These are phyloP conservation scores for Penicillium capsulatum DNA, from an alignment of 2,329 filamentous ascomycete species.

Conservation along the genomic window DNA sequence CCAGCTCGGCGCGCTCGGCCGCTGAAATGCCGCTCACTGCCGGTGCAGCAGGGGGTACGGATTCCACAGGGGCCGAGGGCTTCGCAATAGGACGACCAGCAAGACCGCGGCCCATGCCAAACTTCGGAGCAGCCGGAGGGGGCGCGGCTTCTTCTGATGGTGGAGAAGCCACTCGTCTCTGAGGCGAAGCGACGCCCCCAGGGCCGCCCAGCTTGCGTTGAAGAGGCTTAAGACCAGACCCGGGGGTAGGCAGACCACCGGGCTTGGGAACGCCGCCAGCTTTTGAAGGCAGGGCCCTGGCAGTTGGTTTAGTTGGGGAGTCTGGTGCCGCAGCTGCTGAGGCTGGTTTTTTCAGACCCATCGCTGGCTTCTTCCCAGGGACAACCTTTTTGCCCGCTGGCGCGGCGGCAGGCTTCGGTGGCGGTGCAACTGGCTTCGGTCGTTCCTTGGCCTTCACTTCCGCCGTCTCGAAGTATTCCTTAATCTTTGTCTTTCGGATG, in stretches of 20 bases:
- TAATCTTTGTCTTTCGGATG: slow-evolving; percentile 91
- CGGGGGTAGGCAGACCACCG: slow-evolving; percentile 41
- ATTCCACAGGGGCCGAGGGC: slow-evolving; percentile 49
- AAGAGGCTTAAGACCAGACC: slow-evolving; percentile 31
- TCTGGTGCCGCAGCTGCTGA: slow-evolving; percentile 34
- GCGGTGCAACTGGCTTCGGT: slow-evolving; percentile 68
- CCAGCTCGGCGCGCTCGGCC: slow-evolving; percentile 86
- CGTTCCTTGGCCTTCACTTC: slow-evolving; percentile 88
- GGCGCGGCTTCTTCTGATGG: slow-evolving; percentile 44
- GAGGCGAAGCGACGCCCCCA: slow-evolving; percentile 41
- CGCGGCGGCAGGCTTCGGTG: slow-evolving; percentile 54
- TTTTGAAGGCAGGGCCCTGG: slow-evolving; percentile 44
- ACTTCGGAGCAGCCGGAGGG: slow-evolving; percentile 46
- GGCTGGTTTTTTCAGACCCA: slow-evolving; percentile 48
- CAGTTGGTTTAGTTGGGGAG: slow-evolving; percentile 44
- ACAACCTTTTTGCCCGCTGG: slow-evolving; percentile 56
- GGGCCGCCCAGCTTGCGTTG: slow-evolving; percentile 43
- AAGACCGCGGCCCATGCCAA: slow-evolving; percentile 69
- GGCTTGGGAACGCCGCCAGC: slow-evolving; percentile 42
- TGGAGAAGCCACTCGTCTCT: slow-evolving; percentile 43
- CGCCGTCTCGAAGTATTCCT: slow-evolving; percentile 79
- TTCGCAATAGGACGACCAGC: slow-evolving; percentile 82
- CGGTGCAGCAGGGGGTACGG: slow-evolving; percentile 49
- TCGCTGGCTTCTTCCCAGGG: slow-evolving; percentile 50
- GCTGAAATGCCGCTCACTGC: slow-evolving; percentile 64